Evolutionary conservation across 2,329 filamentous ascomycete species (phyloP).

Genomic region (Pochonia chlamydosporia): DNA sequence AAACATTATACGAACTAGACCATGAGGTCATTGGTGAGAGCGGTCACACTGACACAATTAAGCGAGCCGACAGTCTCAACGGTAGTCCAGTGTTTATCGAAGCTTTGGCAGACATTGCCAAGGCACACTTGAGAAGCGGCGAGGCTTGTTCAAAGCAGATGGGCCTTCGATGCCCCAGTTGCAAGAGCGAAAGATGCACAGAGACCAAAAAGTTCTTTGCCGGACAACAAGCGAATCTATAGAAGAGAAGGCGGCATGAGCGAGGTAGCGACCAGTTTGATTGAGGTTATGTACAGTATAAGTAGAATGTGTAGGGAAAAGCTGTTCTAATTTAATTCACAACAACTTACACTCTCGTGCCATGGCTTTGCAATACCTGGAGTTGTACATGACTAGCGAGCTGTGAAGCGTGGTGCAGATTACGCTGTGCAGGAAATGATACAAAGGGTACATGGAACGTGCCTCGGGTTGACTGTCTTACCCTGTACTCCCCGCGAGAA

Average conservation of each 20-base stretch:
- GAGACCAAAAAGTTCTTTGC: conserved; percentile 69
- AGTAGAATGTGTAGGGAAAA: background rate
- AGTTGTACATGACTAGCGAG: too few relatives aligned
- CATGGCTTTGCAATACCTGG: too few relatives aligned
- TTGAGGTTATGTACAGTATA: conserved; percentile 4
- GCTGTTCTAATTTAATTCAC: too few relatives aligned
- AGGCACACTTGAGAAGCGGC: conserved; percentile 67
- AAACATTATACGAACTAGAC: conserved; percentile 92
- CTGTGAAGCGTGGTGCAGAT: too few relatives aligned
- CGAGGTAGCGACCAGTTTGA: background rate
- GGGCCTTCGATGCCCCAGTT: conserved; percentile 86
- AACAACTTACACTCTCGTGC: too few relatives aligned
- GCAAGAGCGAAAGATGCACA: conserved; percentile 80
- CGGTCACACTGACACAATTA: conserved; percentile 71
- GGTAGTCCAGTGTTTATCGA: conserved; percentile 86
- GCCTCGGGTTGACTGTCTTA: too few relatives aligned
- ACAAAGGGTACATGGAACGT: too few relatives aligned
- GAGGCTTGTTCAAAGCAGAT: conserved; percentile 72
- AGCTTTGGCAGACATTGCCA: conserved; percentile 82
- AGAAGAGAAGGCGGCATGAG: background rate
- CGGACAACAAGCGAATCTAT: conserved; percentile 26
- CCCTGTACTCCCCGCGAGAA: too few relatives aligned
- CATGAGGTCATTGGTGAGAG: conserved; percentile 90
- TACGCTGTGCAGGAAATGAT: too few relatives aligned
- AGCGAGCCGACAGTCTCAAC: conserved; percentile 87